phyloP scores from a whole-genome alignment of 163 green algal genomes.

The Volvox carteri region DNA sequence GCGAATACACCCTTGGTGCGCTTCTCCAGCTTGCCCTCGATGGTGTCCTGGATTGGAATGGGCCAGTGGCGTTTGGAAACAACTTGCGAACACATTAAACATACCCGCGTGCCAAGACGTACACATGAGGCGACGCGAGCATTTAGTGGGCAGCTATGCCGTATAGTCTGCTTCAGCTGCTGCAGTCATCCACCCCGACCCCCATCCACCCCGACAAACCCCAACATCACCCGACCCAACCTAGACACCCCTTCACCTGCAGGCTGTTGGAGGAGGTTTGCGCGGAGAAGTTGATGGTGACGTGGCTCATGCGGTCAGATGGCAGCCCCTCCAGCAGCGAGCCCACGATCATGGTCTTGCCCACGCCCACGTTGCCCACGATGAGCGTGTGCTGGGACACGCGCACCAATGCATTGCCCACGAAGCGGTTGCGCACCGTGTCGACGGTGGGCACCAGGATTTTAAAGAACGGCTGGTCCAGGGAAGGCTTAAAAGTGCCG shows the following conservation, averaged over 20 bases:
- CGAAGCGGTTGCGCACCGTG: constrained; percentile 77
- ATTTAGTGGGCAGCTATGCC: no score
- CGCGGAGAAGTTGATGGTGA: constrained; percentile 90
- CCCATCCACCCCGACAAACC: not conserved
- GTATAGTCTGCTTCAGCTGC: no score
- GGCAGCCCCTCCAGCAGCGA: constrained; percentile 77
- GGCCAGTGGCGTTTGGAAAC: no score
- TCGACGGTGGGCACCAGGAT: constrained; percentile 77
- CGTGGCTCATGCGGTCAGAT: constrained; percentile 65
- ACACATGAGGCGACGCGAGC: no score
- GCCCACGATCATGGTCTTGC: constrained; percentile 89
- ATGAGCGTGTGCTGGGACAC: constrained; percentile 80
- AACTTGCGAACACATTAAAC: no score
- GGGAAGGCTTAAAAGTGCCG: constrained; percentile 73
- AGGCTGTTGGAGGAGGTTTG: constrained; percentile 87
- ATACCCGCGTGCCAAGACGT: no score
- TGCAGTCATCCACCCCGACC: no score
- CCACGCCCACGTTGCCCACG: constrained; percentile 84
- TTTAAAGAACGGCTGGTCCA: constrained; percentile 86
- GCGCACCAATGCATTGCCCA: constrained; percentile 72
- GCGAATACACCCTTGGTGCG: constrained; percentile 90
- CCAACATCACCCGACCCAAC: not conserved
- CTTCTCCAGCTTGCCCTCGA: constrained; percentile 93
- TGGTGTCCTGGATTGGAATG: constrained; percentile 88
- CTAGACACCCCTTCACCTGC: constrained; percentile 69